Evolutionary conservation across 805 yeast species (phyloP), one percentile per base, ranked within the genome.

Genomic region (Kluyveromyces wickerhamii): DNA sequence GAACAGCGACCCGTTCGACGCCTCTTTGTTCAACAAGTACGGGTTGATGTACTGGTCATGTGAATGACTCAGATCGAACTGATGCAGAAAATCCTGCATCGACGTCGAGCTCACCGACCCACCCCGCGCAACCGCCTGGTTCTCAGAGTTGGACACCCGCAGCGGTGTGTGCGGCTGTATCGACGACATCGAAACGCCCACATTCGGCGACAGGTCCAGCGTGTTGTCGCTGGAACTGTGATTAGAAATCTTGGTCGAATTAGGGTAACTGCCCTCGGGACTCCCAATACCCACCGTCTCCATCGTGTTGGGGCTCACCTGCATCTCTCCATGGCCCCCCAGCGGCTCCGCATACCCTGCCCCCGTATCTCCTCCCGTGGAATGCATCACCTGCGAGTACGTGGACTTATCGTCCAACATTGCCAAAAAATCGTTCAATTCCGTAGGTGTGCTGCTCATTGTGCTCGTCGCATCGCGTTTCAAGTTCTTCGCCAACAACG

Each of bases 361-460:
- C 23, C 9, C 9, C 9, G 10, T 9, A 21, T 21, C 23, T 11
- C 9, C 23, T 21, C 23, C 11, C 23, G 11, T 21, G 23, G 23
- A 17, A 5, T 30, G 26, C 12, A 21, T 18, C n/a, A 30, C 33
- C 26, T 30, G 21, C n/a, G 26, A 30, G 14, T 30, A 30, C 33
- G 33, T 30, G 11, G 26, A 21, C 26, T 36, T 29, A 29, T 38
- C 50, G 27, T 50, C 53, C 24, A 51, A 36, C 42, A 50, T 36
- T n/a, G 51, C 54, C 33, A 51, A 33, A 14, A 50, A 41, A 26
- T 51, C 57, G 24, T 42, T 45, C 50, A 51, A 42, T n/a, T 49
- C 50, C 3, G 51, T 44, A 19, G 57, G 53, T 25, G 47, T 45
- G 10, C 35, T 30, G 14, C 32, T 29, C 14, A 21, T 27, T n/a